Evolutionary conservation across 352 stramenopile species (phyloP).

Genomic region (Pythium volutum): DNA sequence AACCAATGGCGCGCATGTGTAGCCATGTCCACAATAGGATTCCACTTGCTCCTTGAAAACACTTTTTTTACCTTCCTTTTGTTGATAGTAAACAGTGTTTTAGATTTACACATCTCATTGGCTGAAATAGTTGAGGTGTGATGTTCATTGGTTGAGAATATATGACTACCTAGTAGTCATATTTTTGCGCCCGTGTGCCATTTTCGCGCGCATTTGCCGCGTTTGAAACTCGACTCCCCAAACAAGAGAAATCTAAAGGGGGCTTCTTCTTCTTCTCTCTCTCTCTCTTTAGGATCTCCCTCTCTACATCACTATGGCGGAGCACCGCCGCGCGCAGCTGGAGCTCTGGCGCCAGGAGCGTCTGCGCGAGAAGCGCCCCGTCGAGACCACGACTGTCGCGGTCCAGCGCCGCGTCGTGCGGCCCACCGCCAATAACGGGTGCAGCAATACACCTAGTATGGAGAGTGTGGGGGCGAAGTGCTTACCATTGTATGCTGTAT

Average conservation of each 20-base stretch:
- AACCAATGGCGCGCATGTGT: not conserved
- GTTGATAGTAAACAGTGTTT: not conserved
- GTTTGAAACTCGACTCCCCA: constrained; percentile 20
- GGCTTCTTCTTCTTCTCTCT: not conserved
- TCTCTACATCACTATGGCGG: constrained; percentile 33
- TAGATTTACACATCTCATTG: not conserved
- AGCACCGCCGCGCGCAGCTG: constrained; percentile 53
- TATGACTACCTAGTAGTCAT: constrained; percentile 20
- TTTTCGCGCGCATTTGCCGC: constrained; percentile 4
- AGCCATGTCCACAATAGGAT: too few species aligned
- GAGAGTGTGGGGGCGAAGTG: too few species aligned
- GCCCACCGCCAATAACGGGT: constrained; percentile 4
- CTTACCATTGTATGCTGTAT: too few species aligned
- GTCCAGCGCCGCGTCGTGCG: constrained; percentile 25
- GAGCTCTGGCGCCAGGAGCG: constrained; percentile 65
- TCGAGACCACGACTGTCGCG: constrained; percentile 19
- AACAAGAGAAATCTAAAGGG: not conserved
- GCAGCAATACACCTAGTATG: not conserved
- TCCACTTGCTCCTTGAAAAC: too few species aligned
- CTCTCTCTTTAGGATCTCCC: too few species aligned
- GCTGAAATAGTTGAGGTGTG: not conserved
- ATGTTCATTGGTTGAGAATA: not conserved
- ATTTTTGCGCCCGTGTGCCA: not conserved
- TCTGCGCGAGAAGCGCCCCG: constrained; percentile 21
- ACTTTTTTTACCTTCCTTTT: not conserved